These are phyloP conservation scores for Passalora sequoiae DNA, from an alignment of 2,329 filamentous ascomycete species.

Conservation along the genomic window DNA sequence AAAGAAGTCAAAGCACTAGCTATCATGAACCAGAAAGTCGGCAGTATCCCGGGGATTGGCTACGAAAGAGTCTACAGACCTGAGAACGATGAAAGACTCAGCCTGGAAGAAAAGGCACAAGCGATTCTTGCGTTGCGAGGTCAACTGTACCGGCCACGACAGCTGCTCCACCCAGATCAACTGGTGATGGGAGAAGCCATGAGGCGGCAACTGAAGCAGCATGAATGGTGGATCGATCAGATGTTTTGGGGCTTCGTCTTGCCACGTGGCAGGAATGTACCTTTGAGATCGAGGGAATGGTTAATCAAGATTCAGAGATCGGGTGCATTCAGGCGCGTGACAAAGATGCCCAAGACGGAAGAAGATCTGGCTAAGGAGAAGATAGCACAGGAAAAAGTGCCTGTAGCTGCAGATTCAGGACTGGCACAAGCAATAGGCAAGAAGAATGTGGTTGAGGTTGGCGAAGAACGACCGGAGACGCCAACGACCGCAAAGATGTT, in stretches of 20 bases:
- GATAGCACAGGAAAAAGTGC: neutral
- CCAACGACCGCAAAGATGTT: slow-evolving; percentile 1
- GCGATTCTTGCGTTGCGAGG: neutral
- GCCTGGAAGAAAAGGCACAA: slow-evolving; percentile 6
- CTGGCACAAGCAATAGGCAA: slow-evolving; percentile 2
- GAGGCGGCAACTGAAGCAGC: slow-evolving; percentile 50
- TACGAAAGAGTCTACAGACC: slow-evolving; percentile 10
- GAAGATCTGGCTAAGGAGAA: slow-evolving; percentile 6
- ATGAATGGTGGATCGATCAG: slow-evolving; percentile 53
- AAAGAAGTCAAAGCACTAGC: slow-evolving; percentile 24
- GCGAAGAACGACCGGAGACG: neutral
- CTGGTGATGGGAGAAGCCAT: slow-evolving; percentile 54
- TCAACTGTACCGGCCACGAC: slow-evolving; percentile 8
- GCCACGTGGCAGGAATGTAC: neutral
- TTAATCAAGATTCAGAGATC: slow-evolving; percentile 7
- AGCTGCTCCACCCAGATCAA: slow-evolving; percentile 29
- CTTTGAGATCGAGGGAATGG: neutral
- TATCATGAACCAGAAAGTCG: slow-evolving; percentile 49
- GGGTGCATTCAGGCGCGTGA: neutral
- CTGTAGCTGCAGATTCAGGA: neutral
- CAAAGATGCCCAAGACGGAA: slow-evolving; percentile 6
- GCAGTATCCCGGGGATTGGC: slow-evolving; percentile 9
- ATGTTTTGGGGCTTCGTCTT: slow-evolving; percentile 52
- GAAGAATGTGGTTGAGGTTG: neutral
- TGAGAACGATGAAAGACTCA: slow-evolving; percentile 6